Evolutionary conservation across 305 asterid genomes (phyloP), one percentile per base, ranked within the genome.

Genomic region (Fraxinus velutina): DNA sequence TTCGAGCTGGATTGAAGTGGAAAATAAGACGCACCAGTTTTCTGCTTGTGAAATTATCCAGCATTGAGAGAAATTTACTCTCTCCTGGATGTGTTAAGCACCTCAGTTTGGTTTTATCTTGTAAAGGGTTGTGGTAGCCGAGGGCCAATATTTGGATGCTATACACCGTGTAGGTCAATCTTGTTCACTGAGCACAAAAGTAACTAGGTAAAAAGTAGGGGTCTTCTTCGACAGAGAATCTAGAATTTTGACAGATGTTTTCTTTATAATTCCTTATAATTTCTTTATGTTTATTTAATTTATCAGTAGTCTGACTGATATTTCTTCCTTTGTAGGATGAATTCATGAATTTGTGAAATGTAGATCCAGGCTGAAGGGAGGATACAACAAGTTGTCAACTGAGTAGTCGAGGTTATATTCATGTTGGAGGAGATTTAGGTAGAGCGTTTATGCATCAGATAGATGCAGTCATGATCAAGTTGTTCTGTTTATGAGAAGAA

Each of bases 1-100:
- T 30, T 88, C 84, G n/a, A 93, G 97, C 72, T 92, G 96, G 97
- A 89, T 93, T 52, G 93, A 93, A 84, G 83, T 90, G 79, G 81
- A 85, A 68, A 90, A 79, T 84, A 85, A 82, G 79, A 88, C 83
- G 81, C 90, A 90, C 81, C 91, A 85, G 75, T 93, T 93, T 89
- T 90, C 93, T 57, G 92, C 97, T 79, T 86, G 91, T 83, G 93
- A 87, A 84, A 74, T 84, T 93, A 89, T 75, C 88, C 92, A 22
- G 81, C 82, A 21, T 86, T 87, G 17, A 80, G 81, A 71, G 90
- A 85, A 82, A 89, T 90, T 78, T 86, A 83, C 78, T 79, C 81
- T 52, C 74, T 87, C 9, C 77, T 89, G 83, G 89, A 86, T 83
- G 82, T 78, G 79, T 83, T 91, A 60, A 55, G 82, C 64, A 42